Percentiles rank a stretch among this genome's conserved stretches.
Evolutionary conservation across 805 yeast species (phyloP).

Genomic region (Sugiyamaella boreocaroliniensis): DNA sequence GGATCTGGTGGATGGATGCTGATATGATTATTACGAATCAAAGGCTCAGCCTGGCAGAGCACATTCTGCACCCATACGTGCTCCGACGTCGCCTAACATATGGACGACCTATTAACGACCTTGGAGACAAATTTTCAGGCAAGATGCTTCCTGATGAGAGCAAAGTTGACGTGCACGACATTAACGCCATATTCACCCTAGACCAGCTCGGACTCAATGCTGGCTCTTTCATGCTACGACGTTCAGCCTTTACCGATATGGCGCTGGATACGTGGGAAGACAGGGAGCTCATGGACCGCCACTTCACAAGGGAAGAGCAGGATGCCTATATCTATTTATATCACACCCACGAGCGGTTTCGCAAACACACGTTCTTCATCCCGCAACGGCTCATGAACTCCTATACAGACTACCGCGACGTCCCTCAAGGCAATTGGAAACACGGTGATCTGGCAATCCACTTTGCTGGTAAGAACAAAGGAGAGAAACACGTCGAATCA

Average conservation of each 20-base stretch:
- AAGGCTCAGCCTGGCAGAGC: slow-evolving; percentile 22
- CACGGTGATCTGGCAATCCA: slow-evolving; percentile 28
- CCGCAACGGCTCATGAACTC: slow-evolving; percentile 29
- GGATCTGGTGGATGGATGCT: slow-evolving; percentile 35
- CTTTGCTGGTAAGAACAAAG: slow-evolving; percentile 24
- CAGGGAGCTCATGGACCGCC: slow-evolving; percentile 13
- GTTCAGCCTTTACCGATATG: slow-evolving; percentile 20
- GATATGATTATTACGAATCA: slow-evolving; percentile 31
- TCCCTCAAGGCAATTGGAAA: slow-evolving; percentile 9
- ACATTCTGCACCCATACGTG: slow-evolving; percentile 24
- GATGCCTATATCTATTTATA: slow-evolving; percentile 19
- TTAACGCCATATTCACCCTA: slow-evolving; percentile 25
- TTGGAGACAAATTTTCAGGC: slow-evolving; percentile 9
- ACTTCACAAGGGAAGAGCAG: slow-evolving; percentile 19
- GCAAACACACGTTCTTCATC: slow-evolving; percentile 23
- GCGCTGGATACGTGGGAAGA: slow-evolving; percentile 26
- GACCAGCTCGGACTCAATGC: slow-evolving; percentile 27
- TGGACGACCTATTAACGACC: slow-evolving; percentile 17
- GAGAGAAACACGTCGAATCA: neutral
- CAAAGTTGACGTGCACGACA: slow-evolving; percentile 17
- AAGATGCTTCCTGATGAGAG: slow-evolving; percentile 7
- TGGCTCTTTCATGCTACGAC: slow-evolving; percentile 27
- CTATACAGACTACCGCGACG: slow-evolving; percentile 13
- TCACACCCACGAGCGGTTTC: slow-evolving; percentile 4
- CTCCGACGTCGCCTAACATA: slow-evolving; percentile 22